A percentile compares a stretch with the other conserved stretches of the same genome.
These are phyloP conservation scores for Phytophthora sojae DNA, from an alignment of 352 stramenopile genomes.

Conservation along the genomic window DNA sequence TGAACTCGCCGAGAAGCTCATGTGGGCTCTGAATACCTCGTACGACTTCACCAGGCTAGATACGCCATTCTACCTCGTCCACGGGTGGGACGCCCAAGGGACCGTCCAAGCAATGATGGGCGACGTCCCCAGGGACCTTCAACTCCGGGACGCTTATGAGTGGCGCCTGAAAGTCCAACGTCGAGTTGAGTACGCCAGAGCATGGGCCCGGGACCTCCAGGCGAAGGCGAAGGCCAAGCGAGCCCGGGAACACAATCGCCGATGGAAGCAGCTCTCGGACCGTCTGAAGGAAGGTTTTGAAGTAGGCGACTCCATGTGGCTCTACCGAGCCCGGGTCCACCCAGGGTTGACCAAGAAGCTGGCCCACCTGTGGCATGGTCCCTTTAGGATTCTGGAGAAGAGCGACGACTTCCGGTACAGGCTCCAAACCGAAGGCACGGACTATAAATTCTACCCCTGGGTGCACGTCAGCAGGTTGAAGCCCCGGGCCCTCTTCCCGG, in stretches of 20 bases:
- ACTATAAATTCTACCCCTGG: constrained; percentile 5
- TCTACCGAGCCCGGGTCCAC: constrained; percentile 2
- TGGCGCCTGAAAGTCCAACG: constrained; percentile 7
- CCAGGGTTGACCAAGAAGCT: constrained; percentile 13
- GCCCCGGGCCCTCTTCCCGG: neutral
- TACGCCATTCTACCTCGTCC: constrained; percentile 28
- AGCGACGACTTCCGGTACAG: neutral
- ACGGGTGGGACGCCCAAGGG: constrained; percentile 23
- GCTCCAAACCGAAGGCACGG: neutral
- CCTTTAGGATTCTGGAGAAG: constrained; percentile 3
- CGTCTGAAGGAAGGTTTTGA: neutral
- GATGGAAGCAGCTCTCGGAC: constrained; percentile 7
- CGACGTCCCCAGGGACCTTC: neutral
- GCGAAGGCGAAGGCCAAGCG: neutral
- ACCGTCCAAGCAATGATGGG: constrained; percentile 18
- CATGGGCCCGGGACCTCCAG: constrained; percentile 7
- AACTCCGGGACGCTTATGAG: constrained; percentile 7
- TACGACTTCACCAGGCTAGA: constrained; percentile 16
- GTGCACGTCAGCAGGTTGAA: constrained; percentile 7
- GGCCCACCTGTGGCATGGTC: constrained; percentile 9
- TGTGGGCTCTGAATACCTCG: constrained; percentile 29
- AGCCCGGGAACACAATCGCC: neutral
- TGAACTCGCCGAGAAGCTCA: constrained; percentile 26
- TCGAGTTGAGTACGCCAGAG: constrained; percentile 8
- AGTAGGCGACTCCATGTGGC: constrained; percentile 4